Evolutionary conservation across 257 asterid species (phyloP).

Genomic region (Scutellaria baicalensis): DNA sequence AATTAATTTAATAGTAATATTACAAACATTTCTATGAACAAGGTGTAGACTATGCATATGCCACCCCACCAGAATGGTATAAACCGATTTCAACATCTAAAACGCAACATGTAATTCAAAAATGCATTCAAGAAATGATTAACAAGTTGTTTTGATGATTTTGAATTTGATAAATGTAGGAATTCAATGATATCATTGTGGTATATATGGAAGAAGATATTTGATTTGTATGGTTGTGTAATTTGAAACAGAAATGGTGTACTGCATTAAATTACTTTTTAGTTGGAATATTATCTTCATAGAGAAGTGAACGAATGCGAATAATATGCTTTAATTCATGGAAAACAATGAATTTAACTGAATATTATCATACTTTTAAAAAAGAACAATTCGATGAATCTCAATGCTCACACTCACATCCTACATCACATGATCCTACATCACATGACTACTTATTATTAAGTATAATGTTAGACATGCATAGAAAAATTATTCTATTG

Average conservation of each 20-base stretch:
- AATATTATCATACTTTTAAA: not conserved
- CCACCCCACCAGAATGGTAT: not conserved
- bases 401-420: not conserved
- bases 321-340: not conserved
- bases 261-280: not conserved
- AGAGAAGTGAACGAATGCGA: not conserved
- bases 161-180: not conserved
- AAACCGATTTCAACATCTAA: not conserved
- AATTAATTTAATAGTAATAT: not conserved
- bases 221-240: not conserved
- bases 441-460: too few species aligned
- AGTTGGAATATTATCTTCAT: not conserved
- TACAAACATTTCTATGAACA: not conserved
- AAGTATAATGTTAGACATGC: not conserved
- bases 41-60: not conserved
- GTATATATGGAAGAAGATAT: not conserved
- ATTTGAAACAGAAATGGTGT: not conserved
- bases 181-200: not conserved
- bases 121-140: not conserved
- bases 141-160: not conserved
- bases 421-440: too few species aligned
- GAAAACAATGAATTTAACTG: not conserved
- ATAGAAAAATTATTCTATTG: not conserved
- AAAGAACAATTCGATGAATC: not conserved
- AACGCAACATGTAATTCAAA: not conserved